phyloP scores from a whole-genome alignment of 2,329 filamentous ascomycete species.

The Dactylella cylindrospora region DNA sequence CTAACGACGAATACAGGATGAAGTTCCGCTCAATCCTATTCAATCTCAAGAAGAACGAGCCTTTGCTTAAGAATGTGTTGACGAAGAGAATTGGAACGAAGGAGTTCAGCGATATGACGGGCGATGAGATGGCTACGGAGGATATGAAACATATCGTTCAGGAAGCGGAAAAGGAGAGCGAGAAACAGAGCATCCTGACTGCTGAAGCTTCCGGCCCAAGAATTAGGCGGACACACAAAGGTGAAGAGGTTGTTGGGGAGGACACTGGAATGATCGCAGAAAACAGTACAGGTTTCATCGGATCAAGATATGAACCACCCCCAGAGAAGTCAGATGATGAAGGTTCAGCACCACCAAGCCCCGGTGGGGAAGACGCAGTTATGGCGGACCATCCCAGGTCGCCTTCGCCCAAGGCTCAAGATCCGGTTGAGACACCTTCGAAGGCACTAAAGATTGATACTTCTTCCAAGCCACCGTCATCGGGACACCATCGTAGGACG shows the following conservation, averaged over 20 bases:
- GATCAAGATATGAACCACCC: slow-evolving; percentile 50
- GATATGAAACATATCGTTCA: slow-evolving; percentile 78
- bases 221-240: slow-evolving; percentile 88
- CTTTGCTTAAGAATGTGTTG: slow-evolving; percentile 75
- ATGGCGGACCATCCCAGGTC: slow-evolving; percentile 44
- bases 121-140: slow-evolving; percentile 87
- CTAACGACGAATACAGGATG: slow-evolving; percentile 60
- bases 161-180: slow-evolving; percentile 72
- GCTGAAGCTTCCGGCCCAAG: slow-evolving; percentile 73
- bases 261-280: slow-evolving; percentile 60
- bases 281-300: slow-evolving; percentile 55
- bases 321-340: slow-evolving; percentile 52
- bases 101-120: slow-evolving; percentile 82
- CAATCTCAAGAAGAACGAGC: slow-evolving; percentile 85
- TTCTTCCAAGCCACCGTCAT: slow-evolving; percentile 49
- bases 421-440: slow-evolving; percentile 49
- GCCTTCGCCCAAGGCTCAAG: slow-evolving; percentile 37
- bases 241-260: slow-evolving; percentile 83
- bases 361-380: slow-evolving; percentile 48
- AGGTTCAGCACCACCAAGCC: slow-evolving; percentile 50
- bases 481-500: slow-evolving; percentile 54
- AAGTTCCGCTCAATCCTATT: slow-evolving; percentile 76
- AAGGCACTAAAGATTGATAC: slow-evolving; percentile 46
- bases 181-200: slow-evolving; percentile 82
- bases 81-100: slow-evolving; percentile 69